Evolutionary conservation across 768 basidiomycete genomes (phyloP), one percentile per base, ranked within the genome.

Genomic region (Tricholoma bakamatsutake): DNA sequence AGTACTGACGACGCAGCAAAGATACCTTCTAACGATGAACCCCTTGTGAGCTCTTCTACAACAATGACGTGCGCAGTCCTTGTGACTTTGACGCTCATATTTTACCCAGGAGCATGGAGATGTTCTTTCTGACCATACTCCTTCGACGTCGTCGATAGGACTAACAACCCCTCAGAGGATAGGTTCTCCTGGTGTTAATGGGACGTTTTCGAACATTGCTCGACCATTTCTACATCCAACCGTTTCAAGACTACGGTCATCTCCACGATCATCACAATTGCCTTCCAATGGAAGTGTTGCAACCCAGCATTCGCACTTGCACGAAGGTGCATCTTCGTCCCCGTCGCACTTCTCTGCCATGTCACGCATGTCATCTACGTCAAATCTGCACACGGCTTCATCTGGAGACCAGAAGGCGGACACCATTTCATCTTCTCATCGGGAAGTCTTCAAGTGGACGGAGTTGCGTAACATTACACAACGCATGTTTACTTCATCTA

Each of bases 241-340:
- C n/a, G 80, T 90, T 5, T 93, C 90, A 28, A 80, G 90, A n/a
- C 79, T 90, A 40, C 87, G 90, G 42, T 90, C 91, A 11, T 78
- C 79, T 5, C 82, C 84, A 11, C 78, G 76, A 24, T 68, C 75
- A 27, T 75, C 77, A 24, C 62, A 66, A 12, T 63, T 73, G 15
- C 76, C 80, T 13, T 75, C 71, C 42, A 69, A 73, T 46, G 72
- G 71, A 40, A 78, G 77, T 54, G 66, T 72, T 30, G 68, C 70
- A 43, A 76, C 80, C 13, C 63, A 76, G 18, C 75, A 75, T 54
- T 75, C 79, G 0, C 76, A 78, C 43, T 53, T 71, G 17, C 70
- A 74, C 55, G 71, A 75, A 47, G 77, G 71, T 8, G 61, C 71
- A 21, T 83, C 82, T 5, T 81, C 84, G 11, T 74, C 81, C 2